These are phyloP conservation scores for Giardia duodenalis DNA, from an alignment of 208 protist species.

Conservation along the genomic window DNA sequence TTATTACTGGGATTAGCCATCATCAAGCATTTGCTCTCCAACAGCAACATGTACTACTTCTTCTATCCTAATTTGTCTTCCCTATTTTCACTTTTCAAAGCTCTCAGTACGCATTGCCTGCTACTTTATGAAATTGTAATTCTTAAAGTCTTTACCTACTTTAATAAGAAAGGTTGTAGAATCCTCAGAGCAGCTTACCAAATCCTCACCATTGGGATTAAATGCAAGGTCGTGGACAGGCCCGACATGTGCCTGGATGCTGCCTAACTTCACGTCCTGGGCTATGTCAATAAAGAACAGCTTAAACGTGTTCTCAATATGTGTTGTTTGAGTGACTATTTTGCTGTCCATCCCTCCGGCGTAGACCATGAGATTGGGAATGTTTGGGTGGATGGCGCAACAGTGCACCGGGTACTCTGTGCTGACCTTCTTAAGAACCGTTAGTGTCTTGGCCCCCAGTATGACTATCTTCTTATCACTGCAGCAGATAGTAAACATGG, in stretches of 20 bases:
- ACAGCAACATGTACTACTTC: no score
- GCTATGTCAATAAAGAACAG: background rate
- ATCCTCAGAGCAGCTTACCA: background rate
- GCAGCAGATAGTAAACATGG: background rate
- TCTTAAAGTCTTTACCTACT: background rate
- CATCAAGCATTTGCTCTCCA: no score
- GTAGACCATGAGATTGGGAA: background rate
- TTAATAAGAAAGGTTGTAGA: background rate
- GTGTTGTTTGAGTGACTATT: background rate
- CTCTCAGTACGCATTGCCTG: no score
- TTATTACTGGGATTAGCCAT: no score
- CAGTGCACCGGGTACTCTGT: background rate
- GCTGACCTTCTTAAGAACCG: background rate
- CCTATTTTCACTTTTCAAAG: no score
- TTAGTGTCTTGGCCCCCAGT: background rate
- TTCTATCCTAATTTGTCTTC: no score
- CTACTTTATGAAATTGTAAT: background rate
- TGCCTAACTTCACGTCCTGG: background rate
- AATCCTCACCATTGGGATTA: background rate
- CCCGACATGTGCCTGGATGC: background rate
- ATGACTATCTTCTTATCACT: background rate
- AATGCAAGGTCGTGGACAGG: background rate
- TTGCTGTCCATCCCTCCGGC: background rate
- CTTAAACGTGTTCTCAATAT: background rate
- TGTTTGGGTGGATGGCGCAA: background rate